Percentiles rank a stretch among this genome's conserved stretches.
Evolutionary conservation across 2,329 filamentous ascomycete genomes (phyloP).

Genomic region (Colletotrichum camelliae): DNA sequence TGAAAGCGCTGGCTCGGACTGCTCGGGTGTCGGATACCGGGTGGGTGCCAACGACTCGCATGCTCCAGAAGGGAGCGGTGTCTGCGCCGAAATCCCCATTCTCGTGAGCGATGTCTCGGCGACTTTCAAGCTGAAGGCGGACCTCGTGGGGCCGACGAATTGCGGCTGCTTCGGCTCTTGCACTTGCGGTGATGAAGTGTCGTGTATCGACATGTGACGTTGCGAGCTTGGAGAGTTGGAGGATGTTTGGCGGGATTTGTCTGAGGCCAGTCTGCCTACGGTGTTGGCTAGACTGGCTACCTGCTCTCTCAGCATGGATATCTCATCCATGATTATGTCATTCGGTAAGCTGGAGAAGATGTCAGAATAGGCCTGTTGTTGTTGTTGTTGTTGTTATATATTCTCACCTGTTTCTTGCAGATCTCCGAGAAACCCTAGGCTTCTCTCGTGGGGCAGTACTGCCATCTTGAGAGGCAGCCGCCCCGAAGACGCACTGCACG

Average conservation of each 20-base stretch:
- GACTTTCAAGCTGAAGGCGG: slow-evolving; percentile 38
- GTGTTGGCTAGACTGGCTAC: slow-evolving; percentile 31
- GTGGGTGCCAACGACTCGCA: slow-evolving; percentile 30
- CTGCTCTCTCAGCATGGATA: slow-evolving; percentile 34
- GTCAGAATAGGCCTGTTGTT: background rate
- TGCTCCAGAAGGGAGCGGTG: slow-evolving; percentile 9
- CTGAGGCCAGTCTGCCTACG: slow-evolving; percentile 31
- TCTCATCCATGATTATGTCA: slow-evolving; percentile 29
- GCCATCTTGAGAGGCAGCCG: slow-evolving; percentile 28
- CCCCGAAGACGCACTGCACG: slow-evolving; percentile 26
- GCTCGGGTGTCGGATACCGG: background rate
- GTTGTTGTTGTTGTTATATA: accelerated
- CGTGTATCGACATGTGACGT: background rate
- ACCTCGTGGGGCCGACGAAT: slow-evolving; percentile 40
- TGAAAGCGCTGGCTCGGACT: background rate
- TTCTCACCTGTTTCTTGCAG: background rate
- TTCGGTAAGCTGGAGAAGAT: background rate
- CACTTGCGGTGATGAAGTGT: background rate
- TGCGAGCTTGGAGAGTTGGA: background rate
- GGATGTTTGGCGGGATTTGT: background rate
- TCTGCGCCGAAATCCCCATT: slow-evolving; percentile 34
- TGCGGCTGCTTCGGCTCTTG: slow-evolving; percentile 35
- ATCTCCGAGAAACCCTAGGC: background rate
- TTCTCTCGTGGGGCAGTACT: background rate
- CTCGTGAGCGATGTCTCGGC: slow-evolving; percentile 38